Evolutionary conservation across 805 yeast species (phyloP).

Genomic region (Yamadazyma takamatsuzukensis): DNA sequence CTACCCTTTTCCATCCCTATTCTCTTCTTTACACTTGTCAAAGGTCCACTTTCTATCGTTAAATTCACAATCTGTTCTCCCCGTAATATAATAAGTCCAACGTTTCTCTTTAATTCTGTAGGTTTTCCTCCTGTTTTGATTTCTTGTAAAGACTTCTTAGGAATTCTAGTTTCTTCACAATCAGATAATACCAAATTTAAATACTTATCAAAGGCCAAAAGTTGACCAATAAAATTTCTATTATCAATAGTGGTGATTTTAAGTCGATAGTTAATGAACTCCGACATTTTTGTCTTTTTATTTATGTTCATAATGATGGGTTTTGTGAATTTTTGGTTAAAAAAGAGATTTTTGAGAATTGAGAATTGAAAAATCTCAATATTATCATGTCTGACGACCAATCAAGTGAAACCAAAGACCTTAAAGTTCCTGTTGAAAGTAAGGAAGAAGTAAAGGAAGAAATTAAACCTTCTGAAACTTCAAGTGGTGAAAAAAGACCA

Average conservation of each 20-base stretch:
- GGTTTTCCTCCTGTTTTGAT: conserved; percentile 20
- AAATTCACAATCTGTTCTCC: conserved; percentile 84
- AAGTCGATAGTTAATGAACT: conserved; percentile 69
- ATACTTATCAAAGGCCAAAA: conserved; percentile 84
- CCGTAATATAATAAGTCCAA: conserved; percentile 80
- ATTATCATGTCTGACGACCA: too few relatives aligned
- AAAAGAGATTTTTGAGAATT: too few relatives aligned
- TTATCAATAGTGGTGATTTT: conserved; percentile 75
- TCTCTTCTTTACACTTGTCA: conserved; percentile 35
- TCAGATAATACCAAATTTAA: conserved; percentile 84
- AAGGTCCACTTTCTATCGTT: conserved; percentile 62
- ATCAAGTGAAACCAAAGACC: too few relatives aligned
- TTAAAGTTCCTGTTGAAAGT: neutral
- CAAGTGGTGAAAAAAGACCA: conserved; percentile 6
- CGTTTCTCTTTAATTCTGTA: conserved; percentile 53
- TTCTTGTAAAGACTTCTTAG: conserved; percentile 51
- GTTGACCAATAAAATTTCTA: conserved; percentile 71
- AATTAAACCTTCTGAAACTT: neutral
- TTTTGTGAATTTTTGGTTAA: neutral
- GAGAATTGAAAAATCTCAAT: too few relatives aligned
- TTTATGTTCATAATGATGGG: conserved; percentile 12
- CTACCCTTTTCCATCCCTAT: conserved; percentile 19
- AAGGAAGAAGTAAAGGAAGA: conserved; percentile 4
- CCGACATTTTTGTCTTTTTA: conserved; percentile 49
- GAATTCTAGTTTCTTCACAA: conserved; percentile 76